Evolutionary conservation across 192 early-diverging fungal genomes (phyloP), one percentile per base, ranked within the genome.

Genomic region (Podila epigama): DNA sequence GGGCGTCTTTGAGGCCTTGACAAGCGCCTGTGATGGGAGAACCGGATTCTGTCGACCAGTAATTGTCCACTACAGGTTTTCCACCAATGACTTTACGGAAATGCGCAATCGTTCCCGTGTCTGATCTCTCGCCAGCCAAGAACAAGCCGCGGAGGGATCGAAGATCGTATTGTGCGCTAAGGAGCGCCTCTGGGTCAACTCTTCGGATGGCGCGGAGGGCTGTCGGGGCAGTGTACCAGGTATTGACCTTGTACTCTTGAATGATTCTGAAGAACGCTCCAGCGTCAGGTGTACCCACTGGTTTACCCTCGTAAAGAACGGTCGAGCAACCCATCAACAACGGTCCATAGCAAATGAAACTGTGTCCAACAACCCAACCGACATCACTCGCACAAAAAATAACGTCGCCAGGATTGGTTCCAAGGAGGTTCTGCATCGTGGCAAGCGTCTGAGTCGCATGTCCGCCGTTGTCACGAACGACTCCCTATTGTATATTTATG

Each of bases 21-120:
- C 89, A 87, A 11, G 88, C 83, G 1, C 88, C 91, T 0, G 92
- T 92, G 79, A 95, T 90, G 2, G 95, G 94, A 39, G 88, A 90
- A 5, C 95, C 94, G 40, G 89, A 92, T 59, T 96, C 95, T 0
- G 95, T 95, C 51, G 92, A 91, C 95, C 95, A 97, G 79, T 89
- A 97, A 67, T 94, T 92, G 80, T 97, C 95, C 60, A 90, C 88
- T 7, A 95, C 85, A 41, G 88, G 85, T 7, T 83, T 71, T 28
- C 75, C 60, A 1, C 68, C 68, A 44, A 90, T 86, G 28, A 84
- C 60, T 16, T 75, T 33, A 35, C 75, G 75, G 66, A 78, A 82
- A 54, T 87, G 89, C 35, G 68, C 70, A 31, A 93, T 86, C 28
- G 93, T 95, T 55, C 91, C 95, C 3, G 90, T 86, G 59, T 94